A percentile compares a stretch with the other conserved stretches of the same genome.
Conservation (phyloP, 1,284 basidiomycete species). For the Takashimella koratensis region DNA sequence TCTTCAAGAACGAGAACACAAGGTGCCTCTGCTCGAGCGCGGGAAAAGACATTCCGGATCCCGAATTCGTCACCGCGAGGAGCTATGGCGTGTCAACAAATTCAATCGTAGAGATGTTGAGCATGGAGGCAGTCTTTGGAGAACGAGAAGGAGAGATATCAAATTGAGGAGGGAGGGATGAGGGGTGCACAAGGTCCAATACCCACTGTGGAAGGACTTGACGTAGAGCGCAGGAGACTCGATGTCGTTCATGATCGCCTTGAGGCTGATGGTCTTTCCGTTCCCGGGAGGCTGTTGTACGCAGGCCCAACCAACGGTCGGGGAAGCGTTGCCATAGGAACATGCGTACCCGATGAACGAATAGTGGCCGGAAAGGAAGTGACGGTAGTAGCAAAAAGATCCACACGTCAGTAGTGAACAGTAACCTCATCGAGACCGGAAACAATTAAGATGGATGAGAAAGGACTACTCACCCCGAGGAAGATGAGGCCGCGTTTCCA, state of each 20-base stretch:
- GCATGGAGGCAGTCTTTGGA: no score
- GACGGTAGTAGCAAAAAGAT: no score
- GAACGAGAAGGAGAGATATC: no score
- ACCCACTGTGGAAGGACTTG: constrained; percentile 53
- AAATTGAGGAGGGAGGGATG: no score
- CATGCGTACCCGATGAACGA: no score
- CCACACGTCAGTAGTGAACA: constrained; percentile 19
- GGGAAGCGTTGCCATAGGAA: no score
- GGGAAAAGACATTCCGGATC: constrained; percentile 29
- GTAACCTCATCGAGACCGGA: background rate
- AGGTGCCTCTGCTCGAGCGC: constrained; percentile 53
- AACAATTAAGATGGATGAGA: background rate
- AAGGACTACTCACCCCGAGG: constrained; percentile 15
- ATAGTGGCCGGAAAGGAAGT: no score
- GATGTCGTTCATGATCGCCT: constrained; percentile 51
- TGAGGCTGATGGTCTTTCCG: constrained; percentile 77
- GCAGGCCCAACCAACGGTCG: no score
- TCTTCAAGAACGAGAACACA: constrained; percentile 76
- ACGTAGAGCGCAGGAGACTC: constrained; percentile 65
- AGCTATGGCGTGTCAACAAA: no score
- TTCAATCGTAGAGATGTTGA: no score
- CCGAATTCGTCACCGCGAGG: constrained; percentile 12
- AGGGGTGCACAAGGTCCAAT: no score
- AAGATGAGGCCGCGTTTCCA: constrained; percentile 63
- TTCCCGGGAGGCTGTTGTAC: constrained; percentile 56